phyloP scores from a whole-genome alignment of 2,329 filamentous ascomycete genomes.

The Arachnopeziza araneosa region DNA sequence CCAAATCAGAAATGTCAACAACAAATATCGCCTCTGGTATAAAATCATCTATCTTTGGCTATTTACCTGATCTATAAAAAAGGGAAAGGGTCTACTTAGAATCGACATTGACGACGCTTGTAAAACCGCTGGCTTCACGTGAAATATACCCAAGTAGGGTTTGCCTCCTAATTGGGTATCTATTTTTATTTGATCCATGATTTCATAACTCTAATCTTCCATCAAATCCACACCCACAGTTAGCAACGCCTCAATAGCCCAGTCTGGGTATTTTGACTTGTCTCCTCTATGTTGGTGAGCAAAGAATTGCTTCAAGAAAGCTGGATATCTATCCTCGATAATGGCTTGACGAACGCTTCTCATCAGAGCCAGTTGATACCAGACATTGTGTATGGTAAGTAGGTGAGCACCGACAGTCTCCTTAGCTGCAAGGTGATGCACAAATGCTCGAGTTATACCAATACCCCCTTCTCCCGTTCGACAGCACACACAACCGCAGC shows the following conservation, averaged over 20 bases:
- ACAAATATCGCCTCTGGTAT: no score
- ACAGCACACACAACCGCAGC: conserved; percentile 78
- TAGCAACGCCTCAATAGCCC: conserved; percentile 76
- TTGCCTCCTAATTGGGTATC: no score
- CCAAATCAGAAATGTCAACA: no score
- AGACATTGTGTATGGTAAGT: conserved; percentile 92
- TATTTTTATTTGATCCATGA: background rate
- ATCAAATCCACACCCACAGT: conserved; percentile 76
- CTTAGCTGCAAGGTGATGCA: conserved; percentile 88
- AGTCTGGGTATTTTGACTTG: conserved; percentile 64
- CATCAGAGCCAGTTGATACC: conserved; percentile 87
- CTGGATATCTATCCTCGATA: conserved; percentile 73
- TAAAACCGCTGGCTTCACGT: no score
- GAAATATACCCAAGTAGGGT: no score
- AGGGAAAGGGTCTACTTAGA: no score
- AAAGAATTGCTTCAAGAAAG: conserved; percentile 76
- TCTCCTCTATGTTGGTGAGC: conserved; percentile 58
- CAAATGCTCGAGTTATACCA: conserved; percentile 79
- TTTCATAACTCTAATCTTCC: conserved; percentile 14
- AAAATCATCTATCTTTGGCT: no score
- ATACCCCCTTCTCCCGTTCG: conserved; percentile 62
- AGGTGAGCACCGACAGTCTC: conserved; percentile 86
- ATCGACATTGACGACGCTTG: no score
- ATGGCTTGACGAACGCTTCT: conserved; percentile 67
- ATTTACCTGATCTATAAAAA: no score